Percentiles rank a stretch among this genome's conserved stretches.
These are phyloP conservation scores for Tephrocybe rancida DNA, from an alignment of 768 basidiomycete species.

Conservation along the genomic window DNA sequence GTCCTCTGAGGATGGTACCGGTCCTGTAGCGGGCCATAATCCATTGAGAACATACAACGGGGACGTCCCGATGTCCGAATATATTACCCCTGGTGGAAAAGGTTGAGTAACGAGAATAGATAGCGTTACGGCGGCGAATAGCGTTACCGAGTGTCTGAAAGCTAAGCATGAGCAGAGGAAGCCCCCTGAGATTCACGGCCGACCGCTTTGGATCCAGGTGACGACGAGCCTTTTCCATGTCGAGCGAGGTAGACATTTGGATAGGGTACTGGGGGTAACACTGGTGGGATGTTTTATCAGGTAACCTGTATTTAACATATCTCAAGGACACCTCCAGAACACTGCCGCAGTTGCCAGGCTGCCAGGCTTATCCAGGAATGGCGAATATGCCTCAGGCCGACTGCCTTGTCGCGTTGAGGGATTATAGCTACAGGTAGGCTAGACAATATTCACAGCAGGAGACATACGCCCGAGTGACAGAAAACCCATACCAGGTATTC, in stretches of 20 bases:
- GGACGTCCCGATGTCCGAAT: constrained; percentile 57
- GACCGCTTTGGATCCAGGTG: constrained; percentile 8
- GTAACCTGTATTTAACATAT: neutral
- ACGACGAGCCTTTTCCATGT: constrained; percentile 1
- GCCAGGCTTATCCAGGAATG: constrained; percentile 27
- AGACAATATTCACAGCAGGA: neutral
- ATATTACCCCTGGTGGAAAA: constrained; percentile 45
- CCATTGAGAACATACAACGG: constrained; percentile 69
- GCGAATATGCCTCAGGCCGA: constrained; percentile 34
- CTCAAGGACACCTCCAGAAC: neutral
- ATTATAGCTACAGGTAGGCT: constrained; percentile 35
- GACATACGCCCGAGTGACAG: neutral
- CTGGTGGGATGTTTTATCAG: constrained; percentile 27
- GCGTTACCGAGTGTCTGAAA: constrained; percentile 11
- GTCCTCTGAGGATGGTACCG: constrained; percentile 56
- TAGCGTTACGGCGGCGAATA: neutral
- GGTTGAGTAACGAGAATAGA: neutral
- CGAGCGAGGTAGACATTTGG: constrained; percentile 26
- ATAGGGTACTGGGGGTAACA: neutral
- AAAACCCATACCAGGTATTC: neutral
- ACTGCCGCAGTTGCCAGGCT: neutral
- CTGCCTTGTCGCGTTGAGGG: constrained; percentile 23
- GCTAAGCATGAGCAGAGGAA: constrained; percentile 11
- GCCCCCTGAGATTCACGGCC: constrained; percentile 7
- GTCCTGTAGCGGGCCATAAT: constrained; percentile 54